Conservation (phyloP, 2,329 filamentous ascomycete species). For the Amauroascus niger region DNA sequence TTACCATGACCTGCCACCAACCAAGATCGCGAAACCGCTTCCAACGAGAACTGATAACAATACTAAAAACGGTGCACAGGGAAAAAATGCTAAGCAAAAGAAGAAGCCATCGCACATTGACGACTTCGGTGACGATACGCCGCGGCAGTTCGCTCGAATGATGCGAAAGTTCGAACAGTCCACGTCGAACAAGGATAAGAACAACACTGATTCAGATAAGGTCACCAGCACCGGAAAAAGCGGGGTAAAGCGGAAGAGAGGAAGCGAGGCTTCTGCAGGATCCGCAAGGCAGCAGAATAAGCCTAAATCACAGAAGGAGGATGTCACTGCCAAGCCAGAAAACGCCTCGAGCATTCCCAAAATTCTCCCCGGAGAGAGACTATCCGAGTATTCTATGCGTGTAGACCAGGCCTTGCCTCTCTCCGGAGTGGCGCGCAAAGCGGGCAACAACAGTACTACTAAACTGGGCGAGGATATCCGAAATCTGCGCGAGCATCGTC, state of each 20-base stretch:
- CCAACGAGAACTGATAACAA: constrained; percentile 41
- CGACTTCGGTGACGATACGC: constrained; percentile 59
- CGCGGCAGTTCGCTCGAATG: constrained; percentile 73
- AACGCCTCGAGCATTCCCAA: constrained; percentile 41
- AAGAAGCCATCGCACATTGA: constrained; percentile 23
- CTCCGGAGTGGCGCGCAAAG: constrained; percentile 56
- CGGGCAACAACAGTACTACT: constrained; percentile 22
- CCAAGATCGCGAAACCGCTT: constrained; percentile 50
- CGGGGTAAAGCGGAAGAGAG: constrained; percentile 43
- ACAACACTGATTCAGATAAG: neutral
- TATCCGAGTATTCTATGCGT: constrained; percentile 70
- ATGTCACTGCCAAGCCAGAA: neutral
- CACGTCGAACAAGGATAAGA: neutral
- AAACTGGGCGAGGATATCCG: constrained; percentile 18
- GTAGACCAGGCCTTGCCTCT: constrained; percentile 80
- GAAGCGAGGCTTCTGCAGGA: constrained; percentile 16
- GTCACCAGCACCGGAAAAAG: constrained; percentile 27
- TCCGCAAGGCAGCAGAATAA: constrained; percentile 2
- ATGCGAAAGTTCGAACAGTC: constrained; percentile 46
- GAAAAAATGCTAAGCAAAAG: constrained; percentile 21
- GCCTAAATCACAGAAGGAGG: neutral
- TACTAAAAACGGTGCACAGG: constrained; percentile 28
- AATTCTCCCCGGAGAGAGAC: constrained; percentile 72
- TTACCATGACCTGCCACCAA: constrained; percentile 51
- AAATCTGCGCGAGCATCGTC: constrained; percentile 45